Conservation (phyloP, 768 basidiomycete genomes). For the Rhizopogon rudus region DNA sequence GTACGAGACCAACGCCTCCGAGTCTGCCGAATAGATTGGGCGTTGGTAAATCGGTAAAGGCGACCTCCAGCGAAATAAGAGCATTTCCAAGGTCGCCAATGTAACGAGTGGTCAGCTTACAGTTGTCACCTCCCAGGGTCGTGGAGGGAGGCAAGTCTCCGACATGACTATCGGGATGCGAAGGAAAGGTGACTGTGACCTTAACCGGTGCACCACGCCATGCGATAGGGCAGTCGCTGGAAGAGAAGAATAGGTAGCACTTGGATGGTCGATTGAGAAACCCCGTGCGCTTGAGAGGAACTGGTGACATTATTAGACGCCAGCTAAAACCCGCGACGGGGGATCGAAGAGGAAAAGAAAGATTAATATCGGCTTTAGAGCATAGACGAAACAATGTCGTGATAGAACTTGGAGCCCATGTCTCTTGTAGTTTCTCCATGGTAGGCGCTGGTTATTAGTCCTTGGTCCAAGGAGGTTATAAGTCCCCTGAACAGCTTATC, state of each 20-base stretch:
- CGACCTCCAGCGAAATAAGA: not conserved
- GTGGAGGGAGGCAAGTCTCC: too few relatives aligned
- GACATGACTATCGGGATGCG: not conserved
- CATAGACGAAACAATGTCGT: not conserved
- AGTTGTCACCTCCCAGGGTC: not conserved
- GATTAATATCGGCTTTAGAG: not conserved
- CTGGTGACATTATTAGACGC: not conserved
- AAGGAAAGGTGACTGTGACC: not conserved
- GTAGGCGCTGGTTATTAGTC: not conserved
- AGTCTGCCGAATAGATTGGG: not conserved
- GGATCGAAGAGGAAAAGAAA: not conserved
- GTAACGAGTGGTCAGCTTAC: too few relatives aligned
- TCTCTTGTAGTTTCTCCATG: not conserved
- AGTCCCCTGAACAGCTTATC: too few relatives aligned
- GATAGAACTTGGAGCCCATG: not conserved
- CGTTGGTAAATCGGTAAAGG: not conserved
- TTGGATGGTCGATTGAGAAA: too few relatives aligned
- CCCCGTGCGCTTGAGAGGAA: too few relatives aligned
- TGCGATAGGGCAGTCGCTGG: not conserved
- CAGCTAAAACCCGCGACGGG: not conserved
- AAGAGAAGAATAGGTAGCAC: not conserved
- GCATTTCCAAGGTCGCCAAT: too few relatives aligned
- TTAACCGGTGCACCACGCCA: not conserved
- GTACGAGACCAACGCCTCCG: too few relatives aligned
- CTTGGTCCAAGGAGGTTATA: too few relatives aligned